These are phyloP conservation scores for Clarireedia sp. DNA, from an alignment of 2,329 filamentous ascomycete genomes.

Conservation along the genomic window DNA sequence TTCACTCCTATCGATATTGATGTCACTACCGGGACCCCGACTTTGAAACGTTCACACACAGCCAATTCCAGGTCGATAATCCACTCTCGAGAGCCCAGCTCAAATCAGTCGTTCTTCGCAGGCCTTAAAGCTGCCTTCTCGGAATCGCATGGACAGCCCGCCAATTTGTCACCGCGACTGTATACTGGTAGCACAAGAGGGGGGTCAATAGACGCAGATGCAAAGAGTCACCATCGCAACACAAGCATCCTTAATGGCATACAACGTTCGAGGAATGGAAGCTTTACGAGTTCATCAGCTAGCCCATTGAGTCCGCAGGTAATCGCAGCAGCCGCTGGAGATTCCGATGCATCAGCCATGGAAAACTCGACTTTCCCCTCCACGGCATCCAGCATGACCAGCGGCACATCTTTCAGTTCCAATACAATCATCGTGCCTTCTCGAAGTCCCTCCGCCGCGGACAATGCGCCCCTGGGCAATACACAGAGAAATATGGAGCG, in stretches of 20 bases:
- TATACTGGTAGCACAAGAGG: slow-evolving; percentile 28
- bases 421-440: slow-evolving; percentile 29
- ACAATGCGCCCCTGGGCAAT: slow-evolving; percentile 35
- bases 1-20: slow-evolving; percentile 25
- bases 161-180: slow-evolving; percentile 24
- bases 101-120: slow-evolving; percentile 17
- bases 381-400: slow-evolving; percentile 22
- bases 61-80: slow-evolving; percentile 17
- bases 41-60: slow-evolving; percentile 25
- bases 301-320: slow-evolving; percentile 85
- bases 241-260: slow-evolving; percentile 96
- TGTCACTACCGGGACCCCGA: slow-evolving; percentile 21
- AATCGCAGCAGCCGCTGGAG: slow-evolving; percentile 57
- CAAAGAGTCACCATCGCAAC: slow-evolving; percentile 72
- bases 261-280: slow-evolving; percentile 86
- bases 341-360: slow-evolving; percentile 28
- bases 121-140: slow-evolving; percentile 14
- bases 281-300: slow-evolving; percentile 68
- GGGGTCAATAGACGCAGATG: slow-evolving; percentile 38
- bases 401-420: slow-evolving; percentile 26
- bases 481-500: slow-evolving; percentile 49
- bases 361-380: slow-evolving; percentile 24
- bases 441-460: slow-evolving; percentile 34
- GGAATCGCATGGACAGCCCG: slow-evolving; percentile 20
- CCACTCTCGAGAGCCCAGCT: slow-evolving; percentile 20